Percentiles rank a stretch among this genome's conserved stretches.
phyloP scores from a whole-genome alignment of 2,329 filamentous ascomycete genomes.

The Tolypocladium album region DNA sequence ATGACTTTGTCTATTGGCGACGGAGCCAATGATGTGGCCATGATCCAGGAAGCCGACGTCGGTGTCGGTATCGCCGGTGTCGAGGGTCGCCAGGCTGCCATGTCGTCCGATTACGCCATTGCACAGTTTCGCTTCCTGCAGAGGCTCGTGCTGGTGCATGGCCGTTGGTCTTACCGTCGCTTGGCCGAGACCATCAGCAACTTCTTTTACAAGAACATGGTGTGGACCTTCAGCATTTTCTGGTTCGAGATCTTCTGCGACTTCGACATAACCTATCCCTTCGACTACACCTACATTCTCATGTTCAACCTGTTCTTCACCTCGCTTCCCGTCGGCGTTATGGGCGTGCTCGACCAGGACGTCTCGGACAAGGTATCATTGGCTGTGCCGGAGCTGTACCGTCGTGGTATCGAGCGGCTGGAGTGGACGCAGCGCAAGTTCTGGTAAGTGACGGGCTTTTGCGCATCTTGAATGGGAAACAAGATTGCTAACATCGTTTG shows the following conservation, averaged over 20 bases:
- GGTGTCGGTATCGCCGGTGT: slow-evolving; percentile 91
- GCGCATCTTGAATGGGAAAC: background rate
- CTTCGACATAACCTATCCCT: slow-evolving; percentile 93
- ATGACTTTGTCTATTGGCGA: slow-evolving; percentile 93
- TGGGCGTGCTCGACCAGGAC: slow-evolving; percentile 95
- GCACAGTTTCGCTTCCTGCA: slow-evolving; percentile 87
- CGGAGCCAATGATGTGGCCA: slow-evolving; percentile 91
- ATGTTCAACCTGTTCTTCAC: slow-evolving; percentile 97
- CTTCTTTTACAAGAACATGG: slow-evolving; percentile 99
- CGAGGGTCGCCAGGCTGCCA: slow-evolving; percentile 84
- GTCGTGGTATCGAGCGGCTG: slow-evolving; percentile 85
- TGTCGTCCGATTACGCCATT: slow-evolving; percentile 94
- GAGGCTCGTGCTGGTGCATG: slow-evolving; percentile 77
- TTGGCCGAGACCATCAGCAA: slow-evolving; percentile 91
- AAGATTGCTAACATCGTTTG: slow-evolving; percentile 2
- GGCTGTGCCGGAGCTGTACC: slow-evolving; percentile 90
- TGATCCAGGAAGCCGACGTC: slow-evolving; percentile 97
- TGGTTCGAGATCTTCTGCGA: slow-evolving; percentile 96
- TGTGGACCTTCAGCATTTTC: slow-evolving; percentile 94
- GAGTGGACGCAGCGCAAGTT: slow-evolving; percentile 97
- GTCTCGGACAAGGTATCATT: slow-evolving; percentile 89
- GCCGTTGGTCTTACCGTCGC: slow-evolving; percentile 91
- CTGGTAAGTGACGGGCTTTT: slow-evolving; percentile 51
- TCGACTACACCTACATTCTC: slow-evolving; percentile 96
- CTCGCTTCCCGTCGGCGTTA: slow-evolving; percentile 85